Percentiles rank a stretch among this genome's conserved stretches.
phyloP scores from a whole-genome alignment of 371 early-diverging fungal species.

The Parasitella parasitica region DNA sequence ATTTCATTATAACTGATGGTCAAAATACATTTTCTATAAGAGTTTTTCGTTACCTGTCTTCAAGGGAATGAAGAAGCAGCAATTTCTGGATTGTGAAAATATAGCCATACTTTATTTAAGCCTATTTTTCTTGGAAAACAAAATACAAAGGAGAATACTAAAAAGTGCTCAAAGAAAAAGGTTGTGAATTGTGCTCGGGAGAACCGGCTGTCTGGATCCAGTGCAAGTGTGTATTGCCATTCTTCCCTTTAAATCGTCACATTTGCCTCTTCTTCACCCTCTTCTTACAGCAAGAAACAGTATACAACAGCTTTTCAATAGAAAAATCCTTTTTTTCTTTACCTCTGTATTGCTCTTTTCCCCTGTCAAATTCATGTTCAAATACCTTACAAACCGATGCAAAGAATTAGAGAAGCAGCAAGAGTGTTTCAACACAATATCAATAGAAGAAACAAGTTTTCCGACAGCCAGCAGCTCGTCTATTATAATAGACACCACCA shows the following conservation, averaged over 20 bases:
- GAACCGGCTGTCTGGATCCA: background rate
- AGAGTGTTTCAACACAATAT: background rate
- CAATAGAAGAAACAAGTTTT: background rate
- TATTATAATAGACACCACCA: background rate
- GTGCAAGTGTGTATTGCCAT: background rate
- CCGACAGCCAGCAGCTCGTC: background rate
- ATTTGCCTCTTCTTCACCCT: background rate
- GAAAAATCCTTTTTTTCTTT: background rate
- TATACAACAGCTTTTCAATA: background rate
- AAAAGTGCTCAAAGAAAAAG: background rate
- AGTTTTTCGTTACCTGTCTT: constrained; percentile 1
- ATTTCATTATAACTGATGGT: background rate
- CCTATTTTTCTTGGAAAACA: background rate
- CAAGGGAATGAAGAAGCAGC: constrained; percentile 3
- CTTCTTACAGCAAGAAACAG: background rate
- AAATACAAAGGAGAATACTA: background rate
- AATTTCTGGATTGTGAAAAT: constrained; percentile 6
- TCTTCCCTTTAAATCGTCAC: background rate
- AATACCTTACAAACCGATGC: background rate
- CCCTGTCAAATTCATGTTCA: background rate
- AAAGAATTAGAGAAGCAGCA: background rate
- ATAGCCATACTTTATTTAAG: background rate
- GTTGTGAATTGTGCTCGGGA: background rate
- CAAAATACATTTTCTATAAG: no score
- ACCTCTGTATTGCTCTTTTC: background rate